Conservation (phyloP, 2,329 filamentous ascomycete species). For the Biscogniauxia sp. region DNA sequence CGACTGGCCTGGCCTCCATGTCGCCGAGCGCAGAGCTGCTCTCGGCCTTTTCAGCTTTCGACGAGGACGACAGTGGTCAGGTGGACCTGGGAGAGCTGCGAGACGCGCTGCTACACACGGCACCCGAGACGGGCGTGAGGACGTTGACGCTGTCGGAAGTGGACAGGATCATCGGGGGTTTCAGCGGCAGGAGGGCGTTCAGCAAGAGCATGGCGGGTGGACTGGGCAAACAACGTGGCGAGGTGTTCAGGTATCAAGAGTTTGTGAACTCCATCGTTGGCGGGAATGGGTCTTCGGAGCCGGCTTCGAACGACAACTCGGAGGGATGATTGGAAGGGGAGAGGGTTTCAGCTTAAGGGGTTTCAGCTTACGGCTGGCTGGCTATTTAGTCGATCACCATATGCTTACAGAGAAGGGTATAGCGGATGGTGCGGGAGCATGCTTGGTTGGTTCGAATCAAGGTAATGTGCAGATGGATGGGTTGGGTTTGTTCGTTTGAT, state of each 20-base stretch:
- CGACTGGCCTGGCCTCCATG: slow-evolving; percentile 68
- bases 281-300: slow-evolving; percentile 36
- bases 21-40: slow-evolving; percentile 78
- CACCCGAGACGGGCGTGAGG: slow-evolving; percentile 68
- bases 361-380: neutral
- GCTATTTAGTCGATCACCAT: neutral
- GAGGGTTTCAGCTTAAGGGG: neutral
- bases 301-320: slow-evolving; percentile 30
- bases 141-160: slow-evolving; percentile 70
- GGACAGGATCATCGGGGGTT: slow-evolving; percentile 83
- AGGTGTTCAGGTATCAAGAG: slow-evolving; percentile 92
- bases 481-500: too few relatives aligned
- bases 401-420: neutral
- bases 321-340: slow-evolving; percentile 29
- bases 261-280: slow-evolving; percentile 74
- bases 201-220: slow-evolving; percentile 50
- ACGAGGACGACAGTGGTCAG: slow-evolving; percentile 92
- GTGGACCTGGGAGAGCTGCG: slow-evolving; percentile 80
- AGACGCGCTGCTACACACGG: slow-evolving; percentile 78
- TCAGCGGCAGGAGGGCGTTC: slow-evolving; percentile 80
- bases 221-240: slow-evolving; percentile 59
- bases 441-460: too few relatives aligned
- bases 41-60: slow-evolving; percentile 91
- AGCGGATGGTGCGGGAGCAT: neutral
- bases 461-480: too few relatives aligned